Percentiles rank a stretch among this genome's conserved stretches.
Conservation (phyloP, 2,329 filamentous ascomycete species). For the Colletotrichum magnum region DNA sequence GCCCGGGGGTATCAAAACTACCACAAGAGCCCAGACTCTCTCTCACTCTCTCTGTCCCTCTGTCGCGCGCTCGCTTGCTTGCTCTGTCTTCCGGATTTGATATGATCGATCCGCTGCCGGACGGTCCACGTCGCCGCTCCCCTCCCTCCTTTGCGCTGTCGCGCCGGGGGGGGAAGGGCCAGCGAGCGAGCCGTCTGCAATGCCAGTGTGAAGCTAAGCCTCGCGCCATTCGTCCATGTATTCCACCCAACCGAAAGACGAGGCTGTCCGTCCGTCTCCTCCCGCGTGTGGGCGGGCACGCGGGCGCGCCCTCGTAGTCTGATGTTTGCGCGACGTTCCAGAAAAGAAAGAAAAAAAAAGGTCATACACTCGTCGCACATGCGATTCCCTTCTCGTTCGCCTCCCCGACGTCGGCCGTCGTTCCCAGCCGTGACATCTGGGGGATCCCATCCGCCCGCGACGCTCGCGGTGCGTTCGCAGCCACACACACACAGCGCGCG, state of each 20-base stretch:
- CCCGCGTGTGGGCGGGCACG: background rate
- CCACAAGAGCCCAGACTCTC: constrained; percentile 21
- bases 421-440: constrained; percentile 8
- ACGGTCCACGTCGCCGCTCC: constrained; percentile 31
- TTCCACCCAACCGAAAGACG: constrained; percentile 37
- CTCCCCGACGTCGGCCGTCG: constrained; percentile 11
- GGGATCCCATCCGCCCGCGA: constrained; percentile 5
- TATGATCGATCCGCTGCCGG: constrained; percentile 23
- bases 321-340: constrained; percentile 27
- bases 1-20: constrained; percentile 35
- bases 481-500: background rate
- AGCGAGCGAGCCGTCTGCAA: constrained; percentile 30
- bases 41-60: background rate
- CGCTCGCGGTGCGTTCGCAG: background rate
- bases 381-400: constrained; percentile 2
- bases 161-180: background rate
- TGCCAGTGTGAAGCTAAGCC: constrained; percentile 27
- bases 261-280: constrained; percentile 32
- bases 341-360: background rate
- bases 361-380: constrained; percentile 36
- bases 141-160: constrained; percentile 7
- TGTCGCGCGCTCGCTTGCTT: background rate
- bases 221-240: constrained; percentile 31
- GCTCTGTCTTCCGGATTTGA: background rate
- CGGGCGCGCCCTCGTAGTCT: constrained; percentile 10